A percentile compares a stretch with the other conserved stretches of the same genome.
Conservation (phyloP, 495 filamentous ascomycete species). For the Podospora bellae-mahoneyi region DNA sequence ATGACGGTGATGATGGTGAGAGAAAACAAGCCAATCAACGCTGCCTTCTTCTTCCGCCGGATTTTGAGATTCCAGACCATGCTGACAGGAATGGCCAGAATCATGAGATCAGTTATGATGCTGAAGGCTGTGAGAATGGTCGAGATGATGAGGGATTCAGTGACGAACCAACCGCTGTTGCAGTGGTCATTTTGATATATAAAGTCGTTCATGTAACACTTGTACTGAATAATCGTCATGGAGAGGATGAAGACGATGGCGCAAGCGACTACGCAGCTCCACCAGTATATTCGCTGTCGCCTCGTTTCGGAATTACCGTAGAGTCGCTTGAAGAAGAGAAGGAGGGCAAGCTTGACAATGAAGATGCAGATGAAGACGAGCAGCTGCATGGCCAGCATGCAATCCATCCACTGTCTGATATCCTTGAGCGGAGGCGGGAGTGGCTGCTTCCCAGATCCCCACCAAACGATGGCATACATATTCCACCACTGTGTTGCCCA, state of each 20-base stretch:
- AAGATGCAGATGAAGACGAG: slow-evolving; percentile 29
- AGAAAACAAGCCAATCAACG: slow-evolving; percentile 33
- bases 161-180: not conserved
- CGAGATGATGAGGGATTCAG: slow-evolving; percentile 22
- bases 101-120: slow-evolving; percentile 31
- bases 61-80: slow-evolving; percentile 34
- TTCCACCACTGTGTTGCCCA: slow-evolving; percentile 11
- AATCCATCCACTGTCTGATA: not conserved
- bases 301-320: slow-evolving; percentile 14
- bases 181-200: not conserved
- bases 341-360: slow-evolving; percentile 30
- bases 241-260: slow-evolving; percentile 19
- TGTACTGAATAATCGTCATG: slow-evolving; percentile 1
- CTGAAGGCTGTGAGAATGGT: slow-evolving; percentile 28
- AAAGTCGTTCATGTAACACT: not conserved
- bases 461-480: slow-evolving; percentile 12
- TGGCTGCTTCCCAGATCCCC: not conserved
- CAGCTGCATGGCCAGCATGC: slow-evolving; percentile 15
- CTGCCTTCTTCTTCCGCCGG: slow-evolving; percentile 18
- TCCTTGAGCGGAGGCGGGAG: slow-evolving; percentile 5
- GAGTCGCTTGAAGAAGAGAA: slow-evolving; percentile 34
- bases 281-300: slow-evolving; percentile 20
- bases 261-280: slow-evolving; percentile 20
- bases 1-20: slow-evolving; percentile 31
- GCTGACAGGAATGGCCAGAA: slow-evolving; percentile 27